A percentile compares a stretch with the other conserved stretches of the same genome.
Conservation (phyloP, 345 rosid genomes). For the Schrenkiella parvula region DNA sequence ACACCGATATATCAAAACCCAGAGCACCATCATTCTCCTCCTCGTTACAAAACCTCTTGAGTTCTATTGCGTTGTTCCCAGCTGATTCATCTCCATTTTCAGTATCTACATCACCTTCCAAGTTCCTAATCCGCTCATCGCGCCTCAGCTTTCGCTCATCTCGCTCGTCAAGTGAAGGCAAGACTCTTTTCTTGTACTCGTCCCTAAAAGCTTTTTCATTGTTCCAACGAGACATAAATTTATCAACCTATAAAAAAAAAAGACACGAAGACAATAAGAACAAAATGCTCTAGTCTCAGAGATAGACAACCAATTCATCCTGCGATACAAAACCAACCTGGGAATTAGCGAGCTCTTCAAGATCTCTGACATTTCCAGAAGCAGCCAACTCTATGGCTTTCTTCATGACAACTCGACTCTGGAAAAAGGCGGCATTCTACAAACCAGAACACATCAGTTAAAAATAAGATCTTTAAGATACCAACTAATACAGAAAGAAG, state of each 20-base stretch:
- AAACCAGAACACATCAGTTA: not conserved
- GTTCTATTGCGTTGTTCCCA: constrained; percentile 24
- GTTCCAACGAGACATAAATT: constrained; percentile 71
- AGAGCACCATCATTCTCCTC: constrained; percentile 27
- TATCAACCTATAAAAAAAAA: constrained; percentile 51
- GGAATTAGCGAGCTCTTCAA: constrained; percentile 41
- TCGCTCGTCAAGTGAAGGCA: constrained; percentile 56
- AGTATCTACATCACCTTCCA: constrained; percentile 46
- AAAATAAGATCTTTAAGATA: not conserved
- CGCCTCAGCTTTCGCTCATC: constrained; percentile 54
- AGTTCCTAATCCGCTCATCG: constrained; percentile 61
- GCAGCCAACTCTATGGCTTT: constrained; percentile 53
- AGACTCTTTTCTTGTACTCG: constrained; percentile 70
- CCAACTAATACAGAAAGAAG: not conserved
- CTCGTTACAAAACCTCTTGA: constrained; percentile 34
- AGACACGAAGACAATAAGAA: not conserved
- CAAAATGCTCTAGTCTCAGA: constrained; percentile 25
- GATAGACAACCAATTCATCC: not conserved
- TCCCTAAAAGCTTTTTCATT: constrained; percentile 62
- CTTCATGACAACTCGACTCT: constrained; percentile 40
- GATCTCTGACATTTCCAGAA: constrained; percentile 45
- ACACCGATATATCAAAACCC: constrained; percentile 32
- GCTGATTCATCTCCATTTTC: constrained; percentile 43
- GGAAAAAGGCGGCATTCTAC: constrained; percentile 55
- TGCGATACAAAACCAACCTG: constrained; percentile 43